These are phyloP conservation scores for Hysterium pulicare DNA, from an alignment of 2,329 filamentous ascomycete species.

Conservation along the genomic window DNA sequence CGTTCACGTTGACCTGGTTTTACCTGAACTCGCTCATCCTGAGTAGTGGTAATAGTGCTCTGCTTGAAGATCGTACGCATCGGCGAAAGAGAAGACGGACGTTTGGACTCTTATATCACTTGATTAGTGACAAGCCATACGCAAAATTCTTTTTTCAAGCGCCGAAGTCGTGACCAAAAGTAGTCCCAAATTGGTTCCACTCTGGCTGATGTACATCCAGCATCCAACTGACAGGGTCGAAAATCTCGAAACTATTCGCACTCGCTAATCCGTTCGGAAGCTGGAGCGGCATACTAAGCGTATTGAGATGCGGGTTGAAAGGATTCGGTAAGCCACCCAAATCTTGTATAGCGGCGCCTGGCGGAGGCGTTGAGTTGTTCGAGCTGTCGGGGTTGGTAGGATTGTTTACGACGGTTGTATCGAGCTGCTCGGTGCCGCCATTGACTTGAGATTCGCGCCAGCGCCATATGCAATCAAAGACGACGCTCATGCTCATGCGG, in stretches of 20 bases:
- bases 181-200: constrained; percentile 22
- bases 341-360: constrained; percentile 34
- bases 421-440: constrained; percentile 45
- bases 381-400: constrained; percentile 79
- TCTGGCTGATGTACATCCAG: constrained; percentile 65
- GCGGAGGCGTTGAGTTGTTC: constrained; percentile 59
- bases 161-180: constrained; percentile 5
- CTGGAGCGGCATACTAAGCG: constrained; percentile 52
- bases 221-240: constrained; percentile 92
- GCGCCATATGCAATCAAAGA: constrained; percentile 82
- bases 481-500: constrained; percentile 78
- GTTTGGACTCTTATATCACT: no score
- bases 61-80: no score
- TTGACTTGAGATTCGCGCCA: constrained; percentile 67
- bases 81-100: no score
- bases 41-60: no score
- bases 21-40: no score
- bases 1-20: no score
- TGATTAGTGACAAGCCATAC: no score
- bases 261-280: constrained; percentile 54
- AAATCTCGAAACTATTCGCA: constrained; percentile 61
- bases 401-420: constrained; percentile 74
- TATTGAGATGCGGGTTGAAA: constrained; percentile 36
- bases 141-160: no score
- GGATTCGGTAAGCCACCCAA: constrained; percentile 23